A percentile compares a stretch with the other conserved stretches of the same genome.
Conservation (phyloP, 75 land plant genomes). For the Selaginella moellendorffii region DNA sequence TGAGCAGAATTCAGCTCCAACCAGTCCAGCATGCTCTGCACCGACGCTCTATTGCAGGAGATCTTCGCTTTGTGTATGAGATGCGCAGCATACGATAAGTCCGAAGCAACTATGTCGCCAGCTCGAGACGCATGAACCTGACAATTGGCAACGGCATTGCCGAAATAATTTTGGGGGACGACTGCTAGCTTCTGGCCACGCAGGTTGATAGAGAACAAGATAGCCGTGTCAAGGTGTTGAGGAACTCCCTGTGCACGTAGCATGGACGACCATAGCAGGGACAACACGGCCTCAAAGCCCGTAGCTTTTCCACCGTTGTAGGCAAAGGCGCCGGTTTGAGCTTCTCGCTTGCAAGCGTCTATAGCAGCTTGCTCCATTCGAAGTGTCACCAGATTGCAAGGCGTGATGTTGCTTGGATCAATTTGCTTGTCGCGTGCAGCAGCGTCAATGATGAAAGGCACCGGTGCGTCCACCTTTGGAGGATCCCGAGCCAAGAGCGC, state of each 20-base stretch:
- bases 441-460: background rate
- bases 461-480: background rate
- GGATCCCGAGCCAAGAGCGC: background rate
- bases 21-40: background rate
- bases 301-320: background rate
- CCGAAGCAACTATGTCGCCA: background rate
- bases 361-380: background rate
- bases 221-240: background rate
- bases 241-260: background rate
- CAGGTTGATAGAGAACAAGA: background rate
- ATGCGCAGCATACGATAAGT: background rate
- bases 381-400: background rate
- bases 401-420: background rate
- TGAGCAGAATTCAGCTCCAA: background rate
- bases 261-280: background rate
- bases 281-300: background rate
- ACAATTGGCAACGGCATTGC: slow-evolving; percentile 1
- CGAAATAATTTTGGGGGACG: background rate
- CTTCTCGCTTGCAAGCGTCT: background rate
- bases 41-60: background rate
- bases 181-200: background rate
- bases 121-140: background rate
- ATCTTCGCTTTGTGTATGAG: background rate
- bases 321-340: background rate
- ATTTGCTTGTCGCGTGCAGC: background rate